These are phyloP conservation scores for Blepharisma undulans DNA, from an alignment of 169 alveolate genomes.

Conservation along the genomic window DNA sequence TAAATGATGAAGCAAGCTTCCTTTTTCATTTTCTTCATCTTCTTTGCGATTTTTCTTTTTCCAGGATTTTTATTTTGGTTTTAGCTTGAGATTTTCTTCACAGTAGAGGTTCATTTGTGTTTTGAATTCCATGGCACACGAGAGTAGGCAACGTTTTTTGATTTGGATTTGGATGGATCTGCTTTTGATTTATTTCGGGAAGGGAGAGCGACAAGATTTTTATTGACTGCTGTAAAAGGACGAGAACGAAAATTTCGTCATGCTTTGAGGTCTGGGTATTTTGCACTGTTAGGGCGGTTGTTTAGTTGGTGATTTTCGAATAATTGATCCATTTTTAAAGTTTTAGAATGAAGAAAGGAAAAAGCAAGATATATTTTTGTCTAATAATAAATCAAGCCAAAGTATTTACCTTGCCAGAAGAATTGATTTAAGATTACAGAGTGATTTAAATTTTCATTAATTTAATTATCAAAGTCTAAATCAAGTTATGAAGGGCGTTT, in stretches of 20 bases:
- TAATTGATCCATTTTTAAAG: not conserved
- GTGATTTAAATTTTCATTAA: no score
- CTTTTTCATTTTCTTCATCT: slow-evolving; percentile 49
- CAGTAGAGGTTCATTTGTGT: slow-evolving; percentile 35
- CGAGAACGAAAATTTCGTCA: not conserved
- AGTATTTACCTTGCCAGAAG: no score
- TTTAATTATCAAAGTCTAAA: no score
- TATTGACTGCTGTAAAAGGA: slow-evolving; percentile 3
- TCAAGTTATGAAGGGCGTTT: no score
- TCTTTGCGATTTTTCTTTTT: slow-evolving; percentile 44
- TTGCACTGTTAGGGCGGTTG: slow-evolving; percentile 17
- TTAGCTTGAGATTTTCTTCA: slow-evolving; percentile 53
- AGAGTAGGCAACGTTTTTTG: not conserved
- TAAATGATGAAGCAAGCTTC: not conserved
- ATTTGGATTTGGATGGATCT: not conserved
- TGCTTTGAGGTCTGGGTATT: slow-evolving; percentile 3
- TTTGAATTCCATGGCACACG: slow-evolving; percentile 42
- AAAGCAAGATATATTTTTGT: no score
- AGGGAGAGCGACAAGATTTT: not conserved
- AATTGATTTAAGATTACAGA: no score
- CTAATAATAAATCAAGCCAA: no score
- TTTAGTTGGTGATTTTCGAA: not conserved
- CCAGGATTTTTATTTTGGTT: slow-evolving; percentile 38
- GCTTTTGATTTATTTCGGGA: not conserved
- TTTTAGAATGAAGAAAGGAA: not conserved